These are phyloP conservation scores for Ambrosia hybrid DNA, from an alignment of 140 eudicot species.

Conservation along the genomic window DNA sequence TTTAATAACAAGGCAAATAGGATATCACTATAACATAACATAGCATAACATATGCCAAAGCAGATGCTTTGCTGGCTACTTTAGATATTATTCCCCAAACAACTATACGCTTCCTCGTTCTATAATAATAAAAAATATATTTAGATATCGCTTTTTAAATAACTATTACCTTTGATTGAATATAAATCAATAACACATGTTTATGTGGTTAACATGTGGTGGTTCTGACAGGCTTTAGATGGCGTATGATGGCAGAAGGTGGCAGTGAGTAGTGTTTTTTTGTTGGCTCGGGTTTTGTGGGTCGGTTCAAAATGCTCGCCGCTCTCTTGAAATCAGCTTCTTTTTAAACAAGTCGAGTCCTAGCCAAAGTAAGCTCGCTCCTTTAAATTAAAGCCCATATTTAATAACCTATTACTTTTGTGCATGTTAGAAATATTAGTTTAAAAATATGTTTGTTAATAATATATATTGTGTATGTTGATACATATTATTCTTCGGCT, in stretches of 20 bases:
- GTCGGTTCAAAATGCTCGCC: too few species aligned
- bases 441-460: too few species aligned
- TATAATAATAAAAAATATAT: conserved; percentile 6
- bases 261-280: not conserved
- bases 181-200: not conserved
- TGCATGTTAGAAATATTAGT: too few species aligned
- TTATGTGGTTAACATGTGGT: not conserved
- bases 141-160: not conserved
- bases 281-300: not conserved
- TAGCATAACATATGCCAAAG: conserved; percentile 39
- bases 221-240: not conserved
- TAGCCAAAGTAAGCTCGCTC: too few species aligned
- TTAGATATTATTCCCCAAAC: conserved; percentile 35
- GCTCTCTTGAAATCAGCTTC: too few species aligned
- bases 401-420: too few species aligned
- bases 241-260: too few species aligned
- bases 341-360: too few species aligned
- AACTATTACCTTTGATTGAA: not conserved
- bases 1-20: conserved; percentile 18
- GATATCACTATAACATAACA: conserved; percentile 24
- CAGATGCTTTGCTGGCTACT: conserved; percentile 39
- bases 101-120: conserved; percentile 28
- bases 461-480: too few species aligned
- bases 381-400: too few species aligned
- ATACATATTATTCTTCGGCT: too few species aligned